These are phyloP conservation scores for Stephanocyclus meneghinianus DNA, from an alignment of 352 stramenopile species.

Conservation along the genomic window DNA sequence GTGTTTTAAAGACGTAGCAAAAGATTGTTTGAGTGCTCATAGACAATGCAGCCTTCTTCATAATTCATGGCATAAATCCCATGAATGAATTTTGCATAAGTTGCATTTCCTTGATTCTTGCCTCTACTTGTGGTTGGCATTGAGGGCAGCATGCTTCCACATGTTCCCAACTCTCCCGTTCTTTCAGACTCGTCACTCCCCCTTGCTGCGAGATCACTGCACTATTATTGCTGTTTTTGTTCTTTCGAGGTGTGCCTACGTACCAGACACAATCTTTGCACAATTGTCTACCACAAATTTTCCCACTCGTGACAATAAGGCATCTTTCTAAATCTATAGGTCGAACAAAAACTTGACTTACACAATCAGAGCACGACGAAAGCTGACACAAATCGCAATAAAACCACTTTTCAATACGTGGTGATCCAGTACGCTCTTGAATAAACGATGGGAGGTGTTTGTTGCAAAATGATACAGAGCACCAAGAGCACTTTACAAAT, in stretches of 20 bases:
- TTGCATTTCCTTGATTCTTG: slow-evolving; percentile 33
- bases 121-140: slow-evolving; percentile 34
- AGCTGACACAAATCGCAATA: slow-evolving; percentile 40
- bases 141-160: slow-evolving; percentile 32
- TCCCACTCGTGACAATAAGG: slow-evolving; percentile 26
- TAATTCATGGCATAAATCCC: slow-evolving; percentile 41
- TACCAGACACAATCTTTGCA: slow-evolving; percentile 35
- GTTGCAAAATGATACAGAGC: slow-evolving; percentile 33
- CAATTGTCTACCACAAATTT: slow-evolving; percentile 27
- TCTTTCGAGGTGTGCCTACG: slow-evolving; percentile 22
- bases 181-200: not conserved
- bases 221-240: slow-evolving; percentile 8
- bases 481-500: slow-evolving; percentile 44
- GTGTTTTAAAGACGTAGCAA: too few species aligned
- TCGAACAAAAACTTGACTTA: slow-evolving; percentile 39
- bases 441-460: slow-evolving; percentile 16
- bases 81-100: slow-evolving; percentile 32
- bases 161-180: slow-evolving; percentile 16
- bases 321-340: slow-evolving; percentile 14
- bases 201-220: not conserved
- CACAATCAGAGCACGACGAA: slow-evolving; percentile 40
- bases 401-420: slow-evolving; percentile 22
- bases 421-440: not conserved
- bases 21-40: too few species aligned
- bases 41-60: too few species aligned